These are phyloP conservation scores for Tetrapisispora iriomotensis DNA, from an alignment of 805 yeast species.

Conservation along the genomic window DNA sequence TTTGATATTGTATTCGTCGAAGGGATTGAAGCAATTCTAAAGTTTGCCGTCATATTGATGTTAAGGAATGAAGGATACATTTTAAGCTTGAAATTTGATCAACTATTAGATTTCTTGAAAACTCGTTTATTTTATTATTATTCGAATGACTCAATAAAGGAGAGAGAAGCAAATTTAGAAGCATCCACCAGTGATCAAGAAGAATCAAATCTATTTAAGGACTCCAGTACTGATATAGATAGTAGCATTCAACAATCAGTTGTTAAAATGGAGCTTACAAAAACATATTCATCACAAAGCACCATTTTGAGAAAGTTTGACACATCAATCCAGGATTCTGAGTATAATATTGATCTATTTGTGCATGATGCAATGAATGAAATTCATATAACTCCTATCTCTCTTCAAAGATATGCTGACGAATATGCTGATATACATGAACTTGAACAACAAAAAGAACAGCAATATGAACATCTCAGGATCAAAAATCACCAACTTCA, in stretches of 20 bases:
- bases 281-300: slow-evolving; percentile 2
- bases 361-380: slow-evolving; percentile 65
- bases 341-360: slow-evolving; percentile 60
- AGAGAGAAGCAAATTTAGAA: slow-evolving; percentile 3
- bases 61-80: slow-evolving; percentile 52
- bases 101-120: slow-evolving; percentile 65
- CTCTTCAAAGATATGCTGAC: slow-evolving; percentile 55
- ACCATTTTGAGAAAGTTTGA: not conserved
- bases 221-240: not conserved
- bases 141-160: slow-evolving; percentile 30
- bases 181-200: slow-evolving; percentile 11
- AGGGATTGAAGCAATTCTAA: slow-evolving; percentile 78
- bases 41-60: slow-evolving; percentile 78
- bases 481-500: slow-evolving; percentile 62
- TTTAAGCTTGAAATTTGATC: slow-evolving; percentile 60
- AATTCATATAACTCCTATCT: slow-evolving; percentile 62
- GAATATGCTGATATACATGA: slow-evolving; percentile 71
- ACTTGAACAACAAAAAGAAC: slow-evolving; percentile 53
- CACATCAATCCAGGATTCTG: slow-evolving; percentile 13
- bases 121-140: slow-evolving; percentile 69
- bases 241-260: slow-evolving; percentile 10
- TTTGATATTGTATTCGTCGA: slow-evolving; percentile 84
- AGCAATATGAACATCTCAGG: slow-evolving; percentile 53
- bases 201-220: slow-evolving; percentile 2
- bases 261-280: slow-evolving; percentile 9